Base-by-base conservation (phyloP, 495 filamentous ascomycete genomes). In the Polyplosphaeria fusca region DNA sequence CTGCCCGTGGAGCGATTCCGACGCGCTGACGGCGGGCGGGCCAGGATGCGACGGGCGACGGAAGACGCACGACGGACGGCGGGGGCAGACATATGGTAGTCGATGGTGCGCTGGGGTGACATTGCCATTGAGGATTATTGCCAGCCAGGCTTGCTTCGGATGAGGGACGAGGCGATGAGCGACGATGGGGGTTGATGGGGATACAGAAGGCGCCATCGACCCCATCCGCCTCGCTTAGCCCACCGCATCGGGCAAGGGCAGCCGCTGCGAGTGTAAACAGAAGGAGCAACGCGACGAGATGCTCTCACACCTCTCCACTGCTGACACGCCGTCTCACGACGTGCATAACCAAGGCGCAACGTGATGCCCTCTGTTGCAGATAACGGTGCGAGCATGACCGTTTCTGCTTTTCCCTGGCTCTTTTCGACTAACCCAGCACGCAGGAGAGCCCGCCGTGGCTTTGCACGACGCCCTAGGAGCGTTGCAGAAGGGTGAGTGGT, bases 401-500 rank as follows among this genome's bases (percentile, higher is more conserved):
- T 45, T 26, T 39, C 11, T 26, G 26, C 23, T 40, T 38, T 27
- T 23, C 11, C 41, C 7, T n/a, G 22, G 18, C 42, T 25, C 41
- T 30, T 30, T 11, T 9, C 7, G 4, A 14, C 41, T 57, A 43
- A 62, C 23, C 39, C 59, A 37, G 27, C 35, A 25, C 26, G 49
- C 40, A 58, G 60, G 22, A 39, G 57, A 47, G 41, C 48, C 12
- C 25, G 23, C 50, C 47, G 47, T 26, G 18, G 42, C 37, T 27
- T 5, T 61, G 52, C 51, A 47, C 37, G 54, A 58, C 54, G 58
- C 58, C 28, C 20, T 67, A 5, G 52, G 50, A 27, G 49, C 56
- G 12, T 28, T 67, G 38, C 25, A 61, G 23, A 50, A 25, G 32
- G 64, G 64, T 67, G 37, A 47, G 58, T 55, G n/a, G n/a, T n/a